Base-by-base conservation (phyloP, 2,329 filamentous ascomycete genomes). In the Sporothrix schenckii region DNA sequence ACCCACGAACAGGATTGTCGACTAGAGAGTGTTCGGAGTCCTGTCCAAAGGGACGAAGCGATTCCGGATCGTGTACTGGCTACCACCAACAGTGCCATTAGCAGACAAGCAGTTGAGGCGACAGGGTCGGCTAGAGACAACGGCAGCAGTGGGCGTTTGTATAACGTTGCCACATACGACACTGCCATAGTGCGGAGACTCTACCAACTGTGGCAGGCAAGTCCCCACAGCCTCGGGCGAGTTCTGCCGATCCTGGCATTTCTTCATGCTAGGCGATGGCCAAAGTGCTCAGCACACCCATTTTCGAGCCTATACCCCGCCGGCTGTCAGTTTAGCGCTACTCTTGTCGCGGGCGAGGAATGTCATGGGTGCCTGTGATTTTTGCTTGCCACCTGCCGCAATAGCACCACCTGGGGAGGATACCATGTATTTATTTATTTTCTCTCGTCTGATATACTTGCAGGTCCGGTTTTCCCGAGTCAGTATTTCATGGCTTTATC, bases 201-300 rank as follows among this genome's bases (percentile, higher is more conserved):
- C 6, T 0, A 1, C 1, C 6, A 34, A 24, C 24, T 24, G 34
- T 7, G 34, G 34, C 34, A 34, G 6, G 34, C 34, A 34, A 34
- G 34, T 30, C 34, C 34, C 34, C 19, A 41, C 19, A 61, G 27
- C 44, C 49, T 73, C 72, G 72, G 72, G 58, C 67, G 61, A 71
- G 65, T 71, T 71, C 49, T 73, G 72, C 72, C 72, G 72, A 73
- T 60, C 56, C 47, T 67, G 61, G 66, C 54, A 39, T 34, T 50
- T 19, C 24, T 30, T 13, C 50, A 56, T 53, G 53, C 50, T 44
- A 39, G 50, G 39, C 68, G 50, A 30, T 39, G 30, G 27, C 39
- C 67, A 61, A 61, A 56, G 21, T 69, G 58, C 53, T 56, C 34
- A 65, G 6, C 41, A 61, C 44, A 61, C 53, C 56, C 53, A 49